Evolutionary conservation across 371 early-diverging fungal species (phyloP), one percentile per base, ranked within the genome.

Genomic region (Batrachochytrium dendrobatidis): DNA sequence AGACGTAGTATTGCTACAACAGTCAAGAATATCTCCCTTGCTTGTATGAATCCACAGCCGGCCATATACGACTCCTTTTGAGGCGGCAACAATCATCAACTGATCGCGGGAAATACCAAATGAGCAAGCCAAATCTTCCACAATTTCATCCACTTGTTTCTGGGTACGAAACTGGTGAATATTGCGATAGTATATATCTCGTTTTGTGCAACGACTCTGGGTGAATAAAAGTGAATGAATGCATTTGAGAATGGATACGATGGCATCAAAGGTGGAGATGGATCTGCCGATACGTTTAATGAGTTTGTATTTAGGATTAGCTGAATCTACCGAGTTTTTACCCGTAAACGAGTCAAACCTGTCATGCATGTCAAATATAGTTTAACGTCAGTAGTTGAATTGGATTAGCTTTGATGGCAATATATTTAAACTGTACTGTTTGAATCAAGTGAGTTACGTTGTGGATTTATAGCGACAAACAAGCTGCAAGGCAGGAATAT

Each of bases 181-280:
- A 18, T 48, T 48, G 49, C 8, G 8, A 29, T 48, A 48, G 49
- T 25, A 48, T 7, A 48, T 12, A 48, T 48, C 49, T 12, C 49
- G 49, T 18, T 48, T 48, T 22, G 49, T 48, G 49, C 49, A 48
- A 8, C 12, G 22, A 29, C 25, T 48, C 7, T 24, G 12, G 8
- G 49, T 18, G 49, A 8, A 12, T 29, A 48, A 6, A 6, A 25
- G 8, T 22, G 12, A 12, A 8, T 48, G 49, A 7, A 18, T 8
- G 12, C 8, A 7, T 29, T 48, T 18, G 8, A 24, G 12, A 29
- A 48, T 18, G 49, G 49, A 22, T 15, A 39, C 17, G 39, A 39
- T 39, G 39, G 39, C 39, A 39, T 39, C 39, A 39, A 39, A 39
- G 39, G 15, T 39, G n/a, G n/a, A n/a, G n/a, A n/a, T n/a, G n/a